Base-by-base conservation (phyloP, 345 rosid species). In the Anastatica hierochuntica region DNA sequence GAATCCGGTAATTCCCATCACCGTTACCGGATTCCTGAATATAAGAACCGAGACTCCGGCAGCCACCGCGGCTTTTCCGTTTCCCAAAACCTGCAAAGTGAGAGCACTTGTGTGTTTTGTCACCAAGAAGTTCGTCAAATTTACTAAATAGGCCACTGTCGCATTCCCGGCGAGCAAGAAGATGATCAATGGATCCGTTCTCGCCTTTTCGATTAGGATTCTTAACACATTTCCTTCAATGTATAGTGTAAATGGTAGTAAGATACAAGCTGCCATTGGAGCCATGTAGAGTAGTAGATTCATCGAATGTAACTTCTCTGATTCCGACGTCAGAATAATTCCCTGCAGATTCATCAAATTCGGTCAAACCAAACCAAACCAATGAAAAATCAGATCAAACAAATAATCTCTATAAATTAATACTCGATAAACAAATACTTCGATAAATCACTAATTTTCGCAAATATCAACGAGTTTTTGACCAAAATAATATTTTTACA, bases 41-140 rank as follows among this genome's bases (percentile, higher is more conserved):
- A 88, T 85, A 69, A 92, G 49, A 35, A 92, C 86, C 13, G 98
- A 92, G 10, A 92, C 95, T 14, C 82, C 87, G 2, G 97, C 98
- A 0, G 98, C 98, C 66, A 83, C 77, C 0, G 97, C 98, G 0
- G 97, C 98, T 73, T 92, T 92, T 14, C 94, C 97, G 62, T 92
- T 92, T n/a, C 98, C 98, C 11, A 88, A 64, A 48, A 92, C 98
- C 74, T 92, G 98, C 66, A 92, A 60, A 36, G 98, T 92, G 57
- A 92, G 73, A 4, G 98, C 98, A 62, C 98, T 88, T 2, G 98
- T 92, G 71, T 92, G 95, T 77, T 88, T 92, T 9, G 97, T 92
- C 63, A 92, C 98, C 78, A 92, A 68, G 65, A 92, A 92, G 70
- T 92, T 92, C 2, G 98, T 81, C 75, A 92, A 66, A 43, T 92